Evolutionary conservation across 306 rosid genomes (phyloP).

Genomic region (Styphnolobium japonicum): DNA sequence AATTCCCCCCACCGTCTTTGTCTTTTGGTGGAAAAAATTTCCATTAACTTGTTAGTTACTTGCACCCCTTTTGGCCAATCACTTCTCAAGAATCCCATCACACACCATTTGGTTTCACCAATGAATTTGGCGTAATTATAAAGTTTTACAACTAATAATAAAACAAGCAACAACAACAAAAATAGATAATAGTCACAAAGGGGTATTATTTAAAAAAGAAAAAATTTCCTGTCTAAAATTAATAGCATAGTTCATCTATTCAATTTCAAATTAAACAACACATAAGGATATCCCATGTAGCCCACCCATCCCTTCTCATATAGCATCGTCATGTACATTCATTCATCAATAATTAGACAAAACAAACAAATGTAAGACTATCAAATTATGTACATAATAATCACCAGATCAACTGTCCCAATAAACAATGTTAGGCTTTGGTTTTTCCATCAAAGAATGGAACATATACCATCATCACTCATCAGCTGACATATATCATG

Average conservation of each 20-base stretch:
- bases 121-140: neutral
- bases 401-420: slow-evolving; percentile 28
- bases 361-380: slow-evolving; percentile 14
- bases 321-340: no score
- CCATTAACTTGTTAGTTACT: neutral
- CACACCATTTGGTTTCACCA: neutral
- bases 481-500: neutral
- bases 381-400: slow-evolving; percentile 40
- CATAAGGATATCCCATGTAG: no score
- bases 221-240: no score
- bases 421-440: slow-evolving; percentile 7
- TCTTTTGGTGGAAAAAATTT: neutral
- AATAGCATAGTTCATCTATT: no score
- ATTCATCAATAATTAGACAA: neutral
- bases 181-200: no score
- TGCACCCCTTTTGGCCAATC: neutral
- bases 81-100: neutral
- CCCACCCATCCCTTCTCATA: no score
- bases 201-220: no score
- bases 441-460: slow-evolving; percentile 38
- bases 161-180: no score
- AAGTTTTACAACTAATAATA: neutral
- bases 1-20: no score
- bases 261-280: no score
- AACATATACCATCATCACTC: slow-evolving; percentile 18